Conservation (phyloP, 306 rosid species). For the Phaseolus lunatus region DNA sequence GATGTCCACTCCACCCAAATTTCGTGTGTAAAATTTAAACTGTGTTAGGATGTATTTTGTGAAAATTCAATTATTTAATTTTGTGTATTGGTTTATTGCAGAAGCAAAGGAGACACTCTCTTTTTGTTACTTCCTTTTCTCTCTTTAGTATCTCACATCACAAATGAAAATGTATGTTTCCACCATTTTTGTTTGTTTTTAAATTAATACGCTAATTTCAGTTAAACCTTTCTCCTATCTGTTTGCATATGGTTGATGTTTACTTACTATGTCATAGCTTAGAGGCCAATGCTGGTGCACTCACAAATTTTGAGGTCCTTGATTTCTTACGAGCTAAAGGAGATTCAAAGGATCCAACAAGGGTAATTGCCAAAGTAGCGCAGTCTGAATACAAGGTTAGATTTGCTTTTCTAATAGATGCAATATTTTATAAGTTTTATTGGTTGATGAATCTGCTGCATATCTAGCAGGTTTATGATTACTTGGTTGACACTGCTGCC, state of each 20-base stretch:
- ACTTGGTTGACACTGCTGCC: slow-evolving; percentile 66
- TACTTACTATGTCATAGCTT: slow-evolving; percentile 53
- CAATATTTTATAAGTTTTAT: neutral
- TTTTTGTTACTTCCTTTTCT: slow-evolving; percentile 5
- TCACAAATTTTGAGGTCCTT: slow-evolving; percentile 78
- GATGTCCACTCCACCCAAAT: neutral
- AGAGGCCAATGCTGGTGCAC: slow-evolving; percentile 63
- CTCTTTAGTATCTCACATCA: neutral
- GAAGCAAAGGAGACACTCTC: slow-evolving; percentile 13
- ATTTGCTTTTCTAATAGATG: slow-evolving; percentile 1
- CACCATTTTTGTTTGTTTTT: neutral
- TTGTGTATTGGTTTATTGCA: slow-evolving; percentile 1
- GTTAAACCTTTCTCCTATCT: neutral
- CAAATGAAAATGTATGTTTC: slow-evolving; percentile 65
- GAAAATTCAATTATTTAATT: neutral
- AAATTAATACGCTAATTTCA: slow-evolving; percentile 13
- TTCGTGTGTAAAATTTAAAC: neutral
- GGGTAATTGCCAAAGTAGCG: slow-evolving; percentile 69
- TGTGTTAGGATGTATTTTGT: neutral
- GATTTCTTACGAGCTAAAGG: slow-evolving; percentile 76
- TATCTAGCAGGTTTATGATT: slow-evolving; percentile 67
- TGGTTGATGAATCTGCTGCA: slow-evolving; percentile 5
- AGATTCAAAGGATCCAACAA: slow-evolving; percentile 67
- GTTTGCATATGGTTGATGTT: neutral
- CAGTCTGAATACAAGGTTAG: slow-evolving; percentile 77